These are phyloP conservation scores for Pulveroboletus sp. DNA, from an alignment of 768 basidiomycete genomes.

Conservation along the genomic window DNA sequence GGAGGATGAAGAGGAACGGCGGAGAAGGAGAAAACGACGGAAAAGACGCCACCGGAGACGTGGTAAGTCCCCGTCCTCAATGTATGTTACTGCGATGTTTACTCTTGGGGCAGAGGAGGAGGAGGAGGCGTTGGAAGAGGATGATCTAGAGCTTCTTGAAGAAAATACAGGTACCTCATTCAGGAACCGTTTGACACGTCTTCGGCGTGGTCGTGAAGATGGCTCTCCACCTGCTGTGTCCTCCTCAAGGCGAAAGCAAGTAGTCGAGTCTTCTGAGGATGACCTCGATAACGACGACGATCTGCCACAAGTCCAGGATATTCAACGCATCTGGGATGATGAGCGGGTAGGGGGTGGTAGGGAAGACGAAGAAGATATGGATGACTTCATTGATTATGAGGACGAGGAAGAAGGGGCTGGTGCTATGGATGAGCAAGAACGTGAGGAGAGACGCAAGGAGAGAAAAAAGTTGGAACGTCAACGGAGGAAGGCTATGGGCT, in stretches of 20 bases:
- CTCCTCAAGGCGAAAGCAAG: slow-evolving; percentile 52
- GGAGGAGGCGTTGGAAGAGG: slow-evolving; percentile 75
- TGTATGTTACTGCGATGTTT: slow-evolving; percentile 6
- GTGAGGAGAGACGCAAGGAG: slow-evolving; percentile 69
- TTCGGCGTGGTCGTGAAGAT: slow-evolving; percentile 70
- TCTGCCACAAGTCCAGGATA: slow-evolving; percentile 51
- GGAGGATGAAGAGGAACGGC: slow-evolving; percentile 55
- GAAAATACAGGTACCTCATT: slow-evolving; percentile 84
- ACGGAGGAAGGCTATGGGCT: slow-evolving; percentile 59
- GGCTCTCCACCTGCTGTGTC: slow-evolving; percentile 63
- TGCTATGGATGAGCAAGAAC: slow-evolving; percentile 69
- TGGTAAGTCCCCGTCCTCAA: slow-evolving; percentile 32
- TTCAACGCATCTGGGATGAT: slow-evolving; percentile 78
- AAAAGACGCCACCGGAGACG: slow-evolving; percentile 58
- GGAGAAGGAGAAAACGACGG: slow-evolving; percentile 58
- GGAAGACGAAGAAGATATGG: slow-evolving; percentile 62
- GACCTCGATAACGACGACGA: slow-evolving; percentile 57
- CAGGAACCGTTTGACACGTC: slow-evolving; percentile 67
- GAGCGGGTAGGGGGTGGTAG: slow-evolving; percentile 44
- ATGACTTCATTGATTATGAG: slow-evolving; percentile 73
- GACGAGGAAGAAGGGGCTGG: slow-evolving; percentile 80
- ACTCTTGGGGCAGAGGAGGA: slow-evolving; percentile 43
- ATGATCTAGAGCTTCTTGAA: slow-evolving; percentile 76
- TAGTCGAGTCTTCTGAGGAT: slow-evolving; percentile 74
- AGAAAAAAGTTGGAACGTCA: slow-evolving; percentile 58